phyloP scores from a whole-genome alignment of 805 yeast genomes.

The Metschnikowia sp. region DNA sequence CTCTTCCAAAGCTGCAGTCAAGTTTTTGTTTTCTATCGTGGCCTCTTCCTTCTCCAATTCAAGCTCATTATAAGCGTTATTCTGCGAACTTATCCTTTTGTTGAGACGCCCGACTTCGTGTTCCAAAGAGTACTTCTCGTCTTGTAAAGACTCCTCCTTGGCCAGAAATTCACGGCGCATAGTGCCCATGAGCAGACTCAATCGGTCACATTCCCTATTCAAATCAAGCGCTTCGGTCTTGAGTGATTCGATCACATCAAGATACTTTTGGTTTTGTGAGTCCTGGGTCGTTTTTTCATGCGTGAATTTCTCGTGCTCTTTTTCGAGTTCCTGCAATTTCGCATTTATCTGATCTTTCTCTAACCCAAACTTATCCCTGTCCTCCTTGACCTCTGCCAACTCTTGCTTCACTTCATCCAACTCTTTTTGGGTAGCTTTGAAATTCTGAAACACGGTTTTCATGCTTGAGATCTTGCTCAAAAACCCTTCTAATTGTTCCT shows the following conservation, averaged over 20 bases:
- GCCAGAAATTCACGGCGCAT: slow-evolving; percentile 36
- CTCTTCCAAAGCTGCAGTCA: slow-evolving; percentile 41
- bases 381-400: slow-evolving; percentile 8
- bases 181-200: slow-evolving; percentile 37
- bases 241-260: slow-evolving; percentile 15
- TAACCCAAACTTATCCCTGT: neutral
- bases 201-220: slow-evolving; percentile 53
- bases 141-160: slow-evolving; percentile 34
- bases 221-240: slow-evolving; percentile 33
- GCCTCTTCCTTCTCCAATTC: slow-evolving; percentile 37
- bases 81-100: slow-evolving; percentile 39
- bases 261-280: slow-evolving; percentile 17
- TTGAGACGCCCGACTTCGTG: slow-evolving; percentile 35
- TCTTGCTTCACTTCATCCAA: slow-evolving; percentile 38
- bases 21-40: slow-evolving; percentile 39
- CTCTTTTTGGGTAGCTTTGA: slow-evolving; percentile 67
- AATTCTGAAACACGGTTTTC: slow-evolving; percentile 68
- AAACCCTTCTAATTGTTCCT: slow-evolving; percentile 58
- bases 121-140: slow-evolving; percentile 40
- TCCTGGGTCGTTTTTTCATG: slow-evolving; percentile 22
- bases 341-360: neutral
- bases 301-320: slow-evolving; percentile 8
- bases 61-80: slow-evolving; percentile 40
- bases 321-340: slow-evolving; percentile 43
- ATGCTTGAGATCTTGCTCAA: slow-evolving; percentile 64